A percentile compares a stretch with the other conserved stretches of the same genome.
Conservation (phyloP, 2,329 filamentous ascomycete genomes). For the Orbilia quercus region DNA sequence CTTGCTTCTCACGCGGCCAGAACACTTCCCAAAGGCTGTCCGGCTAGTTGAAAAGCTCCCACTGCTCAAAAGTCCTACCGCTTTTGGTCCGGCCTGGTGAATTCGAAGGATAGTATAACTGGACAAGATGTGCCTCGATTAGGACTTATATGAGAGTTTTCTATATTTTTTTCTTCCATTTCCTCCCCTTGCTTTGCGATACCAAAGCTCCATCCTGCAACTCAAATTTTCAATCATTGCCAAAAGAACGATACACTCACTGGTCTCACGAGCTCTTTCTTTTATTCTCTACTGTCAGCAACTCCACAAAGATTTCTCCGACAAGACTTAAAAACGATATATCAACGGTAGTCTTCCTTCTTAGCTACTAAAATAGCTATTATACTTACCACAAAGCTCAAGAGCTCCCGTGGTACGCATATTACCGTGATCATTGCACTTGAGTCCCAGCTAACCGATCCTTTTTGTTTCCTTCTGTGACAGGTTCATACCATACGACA, state of each 20-base stretch:
- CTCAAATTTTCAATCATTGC: conserved; percentile 19
- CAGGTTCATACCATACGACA: conserved; percentile 21
- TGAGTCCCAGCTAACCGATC: conserved; percentile 3
- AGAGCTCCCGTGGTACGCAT: neutral
- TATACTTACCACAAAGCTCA: neutral
- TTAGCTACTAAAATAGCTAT: neutral
- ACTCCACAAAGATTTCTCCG: neutral
- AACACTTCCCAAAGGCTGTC: conserved; percentile 14
- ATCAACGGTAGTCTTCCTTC: neutral
- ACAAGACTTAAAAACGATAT: neutral
- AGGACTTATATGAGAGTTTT: conserved; percentile 17
- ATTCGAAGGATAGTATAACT: conserved; percentile 35
- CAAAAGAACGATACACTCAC: conserved; percentile 1
- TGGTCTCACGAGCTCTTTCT: neutral
- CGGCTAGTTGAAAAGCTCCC: conserved; percentile 6
- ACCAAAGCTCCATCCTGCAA: conserved; percentile 8
- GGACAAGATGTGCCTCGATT: conserved; percentile 52
- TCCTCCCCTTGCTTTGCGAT: conserved; percentile 7
- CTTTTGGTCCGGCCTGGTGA: conserved; percentile 29
- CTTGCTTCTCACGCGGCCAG: conserved; percentile 6
- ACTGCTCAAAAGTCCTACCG: conserved; percentile 36
- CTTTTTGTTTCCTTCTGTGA: conserved; percentile 2
- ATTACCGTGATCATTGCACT: neutral
- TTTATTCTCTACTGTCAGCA: neutral
- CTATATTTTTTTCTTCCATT: too few relatives aligned